Evolutionary conservation across 208 protist species (phyloP).

Genomic region (Leishmania braziliensis): DNA sequence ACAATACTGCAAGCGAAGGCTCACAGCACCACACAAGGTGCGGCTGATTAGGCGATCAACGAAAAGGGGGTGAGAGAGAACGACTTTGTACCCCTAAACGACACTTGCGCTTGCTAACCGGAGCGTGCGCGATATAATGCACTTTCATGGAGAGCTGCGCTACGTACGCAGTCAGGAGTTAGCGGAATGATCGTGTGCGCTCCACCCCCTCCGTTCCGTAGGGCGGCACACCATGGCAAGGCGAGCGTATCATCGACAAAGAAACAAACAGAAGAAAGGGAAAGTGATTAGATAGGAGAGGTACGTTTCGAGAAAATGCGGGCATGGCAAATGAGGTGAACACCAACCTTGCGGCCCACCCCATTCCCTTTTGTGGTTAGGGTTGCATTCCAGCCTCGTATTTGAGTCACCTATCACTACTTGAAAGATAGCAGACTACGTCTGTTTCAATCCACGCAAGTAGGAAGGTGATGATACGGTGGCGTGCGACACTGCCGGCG

Average conservation of each 20-base stretch:
- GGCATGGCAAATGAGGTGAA: not conserved
- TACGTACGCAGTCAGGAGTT: not conserved
- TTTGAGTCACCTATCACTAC: not conserved
- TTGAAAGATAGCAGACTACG: not conserved
- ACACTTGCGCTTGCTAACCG: not conserved
- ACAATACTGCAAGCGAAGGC: not conserved
- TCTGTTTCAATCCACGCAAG: not conserved
- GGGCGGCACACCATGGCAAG: conserved; percentile 4
- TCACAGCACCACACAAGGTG: not conserved
- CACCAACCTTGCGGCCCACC: not conserved
- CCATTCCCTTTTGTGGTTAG: not conserved
- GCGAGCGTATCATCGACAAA: conserved; percentile 20
- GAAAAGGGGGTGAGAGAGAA: not conserved
- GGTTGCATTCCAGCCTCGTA: not conserved
- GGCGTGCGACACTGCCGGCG: not conserved
- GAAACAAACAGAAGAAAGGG: conserved; percentile 5
- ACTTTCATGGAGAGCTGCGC: not conserved
- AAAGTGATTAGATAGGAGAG: not conserved
- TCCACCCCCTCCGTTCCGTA: not conserved
- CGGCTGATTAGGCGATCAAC: not conserved
- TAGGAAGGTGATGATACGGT: not conserved
- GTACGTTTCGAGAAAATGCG: not conserved
- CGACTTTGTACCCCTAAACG: not conserved
- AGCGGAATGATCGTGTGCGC: not conserved
- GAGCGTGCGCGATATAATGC: not conserved